A percentile compares a stretch with the other conserved stretches of the same genome.
Evolutionary conservation across 1,284 basidiomycete genomes (phyloP).

Genomic region (Xanthoconium separans): DNA sequence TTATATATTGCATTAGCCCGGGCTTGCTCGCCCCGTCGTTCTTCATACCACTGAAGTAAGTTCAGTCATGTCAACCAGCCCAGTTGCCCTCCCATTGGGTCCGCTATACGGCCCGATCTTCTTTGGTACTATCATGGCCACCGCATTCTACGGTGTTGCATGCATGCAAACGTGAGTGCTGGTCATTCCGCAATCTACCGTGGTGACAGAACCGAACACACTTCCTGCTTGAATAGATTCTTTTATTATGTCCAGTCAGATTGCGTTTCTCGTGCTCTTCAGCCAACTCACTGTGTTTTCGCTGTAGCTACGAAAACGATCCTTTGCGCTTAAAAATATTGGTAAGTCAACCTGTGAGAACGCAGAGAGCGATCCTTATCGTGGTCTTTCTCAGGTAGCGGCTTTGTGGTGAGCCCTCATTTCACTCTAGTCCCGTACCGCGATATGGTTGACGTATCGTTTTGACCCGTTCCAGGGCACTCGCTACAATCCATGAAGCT

Average conservation of each 20-base stretch:
- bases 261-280: neutral
- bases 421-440: neutral
- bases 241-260: slow-evolving; percentile 15
- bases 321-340: neutral
- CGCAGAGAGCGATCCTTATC: neutral
- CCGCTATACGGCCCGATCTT: neutral
- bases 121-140: slow-evolving; percentile 3
- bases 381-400: slow-evolving; percentile 3
- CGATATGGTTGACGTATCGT: neutral
- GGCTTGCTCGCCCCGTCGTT: no score
- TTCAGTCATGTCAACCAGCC: no score
- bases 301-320: slow-evolving; percentile 10
- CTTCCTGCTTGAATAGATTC: slow-evolving; percentile 1
- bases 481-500: neutral
- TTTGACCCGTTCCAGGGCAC: neutral
- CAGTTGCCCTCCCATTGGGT: no score
- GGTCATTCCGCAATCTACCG: no score
- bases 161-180: slow-evolving; percentile 20
- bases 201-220: no score
- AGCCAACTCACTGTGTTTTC: neutral
- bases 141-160: slow-evolving; percentile 10
- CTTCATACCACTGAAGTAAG: no score
- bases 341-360: slow-evolving; percentile 1
- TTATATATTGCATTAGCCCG: no score
- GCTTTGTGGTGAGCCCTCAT: neutral